Evolutionary conservation across 169 alveolate genomes (phyloP).

Genomic region (Plasmodium berghei): DNA sequence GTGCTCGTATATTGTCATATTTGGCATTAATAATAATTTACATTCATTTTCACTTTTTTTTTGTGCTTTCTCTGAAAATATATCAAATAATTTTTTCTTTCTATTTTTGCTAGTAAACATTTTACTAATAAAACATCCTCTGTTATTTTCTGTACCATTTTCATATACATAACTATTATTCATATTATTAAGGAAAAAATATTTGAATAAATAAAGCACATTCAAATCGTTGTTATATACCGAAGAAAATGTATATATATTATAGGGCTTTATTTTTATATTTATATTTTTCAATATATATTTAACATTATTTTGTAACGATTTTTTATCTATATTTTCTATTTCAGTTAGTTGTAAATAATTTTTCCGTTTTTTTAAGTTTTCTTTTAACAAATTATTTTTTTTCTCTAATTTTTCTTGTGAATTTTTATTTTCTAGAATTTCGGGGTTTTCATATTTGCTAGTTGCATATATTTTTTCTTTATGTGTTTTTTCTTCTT

Average conservation of each 20-base stretch:
- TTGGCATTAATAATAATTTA: constrained; percentile 35
- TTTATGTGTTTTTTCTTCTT: not conserved
- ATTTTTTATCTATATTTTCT: not conserved
- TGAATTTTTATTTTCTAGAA: not conserved
- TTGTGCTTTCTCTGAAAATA: not conserved
- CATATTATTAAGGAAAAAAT: constrained; percentile 27
- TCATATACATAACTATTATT: not conserved
- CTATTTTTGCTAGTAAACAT: not conserved
- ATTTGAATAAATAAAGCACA: constrained; percentile 54
- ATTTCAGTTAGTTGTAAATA: not conserved
- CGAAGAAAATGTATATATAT: constrained; percentile 61
- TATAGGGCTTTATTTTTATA: constrained; percentile 43
- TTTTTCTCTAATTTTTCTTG: not conserved
- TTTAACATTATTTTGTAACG: not conserved
- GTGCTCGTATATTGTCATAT: constrained; percentile 70
- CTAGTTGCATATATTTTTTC: not conserved
- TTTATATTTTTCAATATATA: constrained; percentile 53
- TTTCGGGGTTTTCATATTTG: not conserved
- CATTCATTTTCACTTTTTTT: constrained; percentile 18
- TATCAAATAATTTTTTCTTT: not conserved
- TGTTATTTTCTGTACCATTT: not conserved
- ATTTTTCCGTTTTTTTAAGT: not conserved
- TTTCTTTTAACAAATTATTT: not conserved
- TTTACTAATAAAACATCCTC: not conserved
- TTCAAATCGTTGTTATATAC: constrained; percentile 68